phyloP scores from a whole-genome alignment of 1,284 basidiomycete species.

The Ceratobasidium sp. region DNA sequence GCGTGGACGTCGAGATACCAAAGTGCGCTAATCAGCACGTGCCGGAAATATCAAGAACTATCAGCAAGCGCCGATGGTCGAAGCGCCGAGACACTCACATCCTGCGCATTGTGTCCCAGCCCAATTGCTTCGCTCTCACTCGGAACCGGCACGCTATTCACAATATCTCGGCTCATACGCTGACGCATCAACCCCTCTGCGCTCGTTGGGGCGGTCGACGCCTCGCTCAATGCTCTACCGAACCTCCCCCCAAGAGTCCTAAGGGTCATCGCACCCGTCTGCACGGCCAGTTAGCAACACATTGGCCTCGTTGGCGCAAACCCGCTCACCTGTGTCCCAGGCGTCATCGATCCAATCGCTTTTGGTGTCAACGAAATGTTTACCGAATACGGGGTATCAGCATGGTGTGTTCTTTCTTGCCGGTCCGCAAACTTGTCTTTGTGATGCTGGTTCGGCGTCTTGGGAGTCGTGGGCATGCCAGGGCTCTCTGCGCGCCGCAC shows the following conservation, averaged over 20 bases:
- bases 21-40: constrained; percentile 77
- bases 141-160: constrained; percentile 37
- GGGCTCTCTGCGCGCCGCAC: constrained; percentile 11
- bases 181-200: constrained; percentile 39
- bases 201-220: constrained; percentile 40
- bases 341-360: constrained; percentile 22
- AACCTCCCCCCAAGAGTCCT: constrained; percentile 24
- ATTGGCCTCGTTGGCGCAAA: neutral
- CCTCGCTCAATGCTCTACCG: constrained; percentile 41
- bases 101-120: constrained; percentile 36
- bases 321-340: constrained; percentile 19
- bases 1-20: constrained; percentile 92
- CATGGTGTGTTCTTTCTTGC: constrained; percentile 35
- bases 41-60: constrained; percentile 57
- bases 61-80: constrained; percentile 32
- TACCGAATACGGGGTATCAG: constrained; percentile 26
- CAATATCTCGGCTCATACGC: constrained; percentile 35
- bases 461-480: constrained; percentile 19
- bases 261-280: constrained; percentile 32
- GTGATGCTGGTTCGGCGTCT: constrained; percentile 24
- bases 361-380: constrained; percentile 36
- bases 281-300: neutral
- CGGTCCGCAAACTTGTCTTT: constrained; percentile 42
- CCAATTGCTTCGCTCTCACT: constrained; percentile 37
- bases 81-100: constrained; percentile 25